phyloP scores from a whole-genome alignment of 495 filamentous ascomycete species.

The Penicillium silybi region DNA sequence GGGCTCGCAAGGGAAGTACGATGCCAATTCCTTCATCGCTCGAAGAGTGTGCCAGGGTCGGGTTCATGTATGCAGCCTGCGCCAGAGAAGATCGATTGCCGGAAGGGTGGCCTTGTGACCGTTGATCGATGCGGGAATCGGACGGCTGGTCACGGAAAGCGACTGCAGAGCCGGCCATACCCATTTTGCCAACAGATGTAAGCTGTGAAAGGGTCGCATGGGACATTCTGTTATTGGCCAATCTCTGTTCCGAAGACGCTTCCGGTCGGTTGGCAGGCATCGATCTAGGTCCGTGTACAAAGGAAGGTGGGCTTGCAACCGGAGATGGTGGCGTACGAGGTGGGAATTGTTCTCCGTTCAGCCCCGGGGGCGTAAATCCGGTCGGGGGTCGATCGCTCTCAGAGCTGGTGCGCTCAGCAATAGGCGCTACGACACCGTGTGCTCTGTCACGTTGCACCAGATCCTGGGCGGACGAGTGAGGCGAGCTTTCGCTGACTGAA shows the following conservation, averaged over 20 bases:
- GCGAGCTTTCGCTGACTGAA: conserved; percentile 31
- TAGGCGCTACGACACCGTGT: conserved; percentile 19
- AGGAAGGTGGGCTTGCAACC: conserved; percentile 70
- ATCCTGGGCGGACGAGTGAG: conserved; percentile 37
- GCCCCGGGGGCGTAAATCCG: conserved; percentile 15
- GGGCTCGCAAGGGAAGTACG: conserved; percentile 9
- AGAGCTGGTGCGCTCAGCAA: conserved; percentile 53
- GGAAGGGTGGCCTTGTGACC: conserved; percentile 9
- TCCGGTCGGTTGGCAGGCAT: conserved; percentile 64
- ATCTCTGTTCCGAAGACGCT: conserved; percentile 68
- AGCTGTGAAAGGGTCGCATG: conserved; percentile 74
- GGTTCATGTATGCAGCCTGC: conserved; percentile 1
- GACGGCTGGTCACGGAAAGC: conserved; percentile 27
- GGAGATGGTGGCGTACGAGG: conserved; percentile 63
- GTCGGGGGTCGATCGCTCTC: conserved; percentile 50
- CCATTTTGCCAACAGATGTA: conserved; percentile 56
- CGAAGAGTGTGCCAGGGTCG: conserved; percentile 11
- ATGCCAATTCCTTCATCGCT: conserved; percentile 20
- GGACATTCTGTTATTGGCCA: conserved; percentile 77
- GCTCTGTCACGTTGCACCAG: conserved; percentile 29
- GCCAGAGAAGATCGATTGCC: not conserved
- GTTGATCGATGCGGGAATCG: conserved; percentile 9
- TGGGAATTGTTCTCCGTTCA: conserved; percentile 46
- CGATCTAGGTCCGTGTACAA: conserved; percentile 65
- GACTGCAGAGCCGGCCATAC: conserved; percentile 31